Conservation (phyloP, 1,139 yeast species). For the Zygoascus sp. region DNA sequence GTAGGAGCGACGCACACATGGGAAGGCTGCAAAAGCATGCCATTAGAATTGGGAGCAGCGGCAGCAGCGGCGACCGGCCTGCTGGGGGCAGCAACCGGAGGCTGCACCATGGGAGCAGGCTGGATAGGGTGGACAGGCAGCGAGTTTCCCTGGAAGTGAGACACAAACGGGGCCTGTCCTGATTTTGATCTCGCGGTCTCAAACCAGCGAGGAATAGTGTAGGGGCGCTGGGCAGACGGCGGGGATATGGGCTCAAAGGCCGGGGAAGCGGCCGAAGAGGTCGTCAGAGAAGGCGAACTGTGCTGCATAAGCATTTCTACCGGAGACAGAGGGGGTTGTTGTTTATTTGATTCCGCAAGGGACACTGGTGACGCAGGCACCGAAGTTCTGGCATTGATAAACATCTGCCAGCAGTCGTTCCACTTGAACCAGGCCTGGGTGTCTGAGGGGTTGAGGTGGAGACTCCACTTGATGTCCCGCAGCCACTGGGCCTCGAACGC, state of each 20-base stretch:
- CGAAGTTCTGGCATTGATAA: constrained; percentile 11
- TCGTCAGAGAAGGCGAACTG: constrained; percentile 1
- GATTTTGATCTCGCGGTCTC: constrained; percentile 19
- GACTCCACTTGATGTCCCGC: constrained; percentile 32
- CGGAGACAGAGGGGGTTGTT: constrained; percentile 2
- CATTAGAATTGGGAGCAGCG: constrained; percentile 1
- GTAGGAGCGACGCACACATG: constrained; percentile 5
- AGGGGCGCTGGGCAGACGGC: constrained; percentile 11
- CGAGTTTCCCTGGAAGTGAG: constrained; percentile 10
- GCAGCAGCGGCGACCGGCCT: constrained; percentile 3
- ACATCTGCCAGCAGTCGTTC: constrained; percentile 36
- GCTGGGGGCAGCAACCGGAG: background rate
- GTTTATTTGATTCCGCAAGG: background rate
- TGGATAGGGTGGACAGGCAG: constrained; percentile 1
- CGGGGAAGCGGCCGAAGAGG: constrained; percentile 5
- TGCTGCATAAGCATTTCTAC: background rate
- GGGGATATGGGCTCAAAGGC: constrained; percentile 9
- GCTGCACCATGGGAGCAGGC: background rate
- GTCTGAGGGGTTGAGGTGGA: constrained; percentile 31
- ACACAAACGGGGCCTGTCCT: constrained; percentile 6
- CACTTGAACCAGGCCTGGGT: constrained; percentile 38
- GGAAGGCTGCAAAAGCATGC: constrained; percentile 11
- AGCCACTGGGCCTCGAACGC: constrained; percentile 74
- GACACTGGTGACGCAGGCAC: constrained; percentile 7
- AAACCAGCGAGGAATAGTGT: constrained; percentile 27